Evolutionary conservation across 768 basidiomycete species (phyloP).

Genomic region (Phaeolepiota aurea): DNA sequence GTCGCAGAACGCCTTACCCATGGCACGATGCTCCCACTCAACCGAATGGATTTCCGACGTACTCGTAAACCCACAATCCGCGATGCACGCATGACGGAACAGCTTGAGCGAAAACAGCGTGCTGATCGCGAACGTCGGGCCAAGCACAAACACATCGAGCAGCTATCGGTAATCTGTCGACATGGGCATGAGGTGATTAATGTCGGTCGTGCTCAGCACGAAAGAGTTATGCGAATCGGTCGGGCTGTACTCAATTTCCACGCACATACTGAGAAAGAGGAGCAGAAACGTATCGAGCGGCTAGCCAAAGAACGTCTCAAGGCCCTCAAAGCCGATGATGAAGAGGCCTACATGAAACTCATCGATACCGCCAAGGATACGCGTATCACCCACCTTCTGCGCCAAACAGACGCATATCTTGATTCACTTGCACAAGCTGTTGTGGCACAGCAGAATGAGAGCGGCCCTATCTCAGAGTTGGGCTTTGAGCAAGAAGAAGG

Average conservation of each 20-base stretch:
- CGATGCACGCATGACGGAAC: constrained; percentile 85
- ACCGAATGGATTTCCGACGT: constrained; percentile 86
- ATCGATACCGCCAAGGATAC: constrained; percentile 99
- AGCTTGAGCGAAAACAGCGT: constrained; percentile 85
- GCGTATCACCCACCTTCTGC: constrained; percentile 90
- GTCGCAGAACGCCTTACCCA: constrained; percentile 85
- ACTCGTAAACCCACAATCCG: constrained; percentile 79
- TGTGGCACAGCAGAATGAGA: constrained; percentile 81
- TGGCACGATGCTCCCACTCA: constrained; percentile 81
- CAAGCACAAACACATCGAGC: constrained; percentile 94
- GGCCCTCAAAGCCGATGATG: constrained; percentile 95
- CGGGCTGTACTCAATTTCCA: constrained; percentile 81
- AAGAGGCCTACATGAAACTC: constrained; percentile 99
- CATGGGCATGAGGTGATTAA: constrained; percentile 74
- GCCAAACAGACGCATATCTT: constrained; percentile 91
- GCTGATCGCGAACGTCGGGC: constrained; percentile 88
- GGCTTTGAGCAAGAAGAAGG: constrained; percentile 60
- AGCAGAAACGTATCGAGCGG: constrained; percentile 93
- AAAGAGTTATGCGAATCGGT: constrained; percentile 67
- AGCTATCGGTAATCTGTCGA: constrained; percentile 75
- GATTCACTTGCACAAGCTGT: constrained; percentile 95
- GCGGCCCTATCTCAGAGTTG: constrained; percentile 30
- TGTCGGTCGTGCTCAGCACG: constrained; percentile 56
- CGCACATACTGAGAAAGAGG: constrained; percentile 89
- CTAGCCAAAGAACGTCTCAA: constrained; percentile 96